These are phyloP conservation scores for Actinomucor elegans DNA, from an alignment of 371 early-diverging fungal species.

Conservation along the genomic window DNA sequence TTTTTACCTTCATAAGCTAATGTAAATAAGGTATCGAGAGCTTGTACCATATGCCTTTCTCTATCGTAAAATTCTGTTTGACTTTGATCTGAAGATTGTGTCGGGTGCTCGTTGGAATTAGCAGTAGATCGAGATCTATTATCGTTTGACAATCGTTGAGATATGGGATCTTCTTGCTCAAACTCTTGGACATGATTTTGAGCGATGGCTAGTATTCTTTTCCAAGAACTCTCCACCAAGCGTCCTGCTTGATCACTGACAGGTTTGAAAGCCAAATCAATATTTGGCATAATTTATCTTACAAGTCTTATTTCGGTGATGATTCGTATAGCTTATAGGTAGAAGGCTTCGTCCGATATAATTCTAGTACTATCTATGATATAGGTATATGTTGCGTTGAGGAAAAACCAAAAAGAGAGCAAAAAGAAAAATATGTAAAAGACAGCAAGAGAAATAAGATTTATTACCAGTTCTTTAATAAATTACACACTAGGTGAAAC, in stretches of 20 bases:
- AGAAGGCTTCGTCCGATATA: not conserved
- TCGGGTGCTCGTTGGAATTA: not conserved
- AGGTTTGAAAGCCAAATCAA: slow-evolving; percentile 19
- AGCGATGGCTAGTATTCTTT: slow-evolving; percentile 16
- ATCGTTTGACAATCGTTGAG: slow-evolving; percentile 1
- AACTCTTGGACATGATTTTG: slow-evolving; percentile 24
- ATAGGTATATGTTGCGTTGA: not conserved
- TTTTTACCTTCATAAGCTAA: slow-evolving; percentile 20
- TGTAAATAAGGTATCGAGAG: slow-evolving; percentile 22
- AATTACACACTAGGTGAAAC: slow-evolving; percentile 1
- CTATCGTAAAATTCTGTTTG: slow-evolving; percentile 20
- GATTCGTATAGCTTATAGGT: not conserved
- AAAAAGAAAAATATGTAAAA: not conserved
- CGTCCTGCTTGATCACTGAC: slow-evolving; percentile 20
- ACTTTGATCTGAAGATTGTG: slow-evolving; percentile 3
- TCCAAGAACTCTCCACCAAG: slow-evolving; percentile 22
- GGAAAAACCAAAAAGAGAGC: not conserved
- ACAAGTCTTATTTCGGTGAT: too few species aligned
- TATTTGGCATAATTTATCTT: slow-evolving; percentile 17
- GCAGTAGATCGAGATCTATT: slow-evolving; percentile 2
- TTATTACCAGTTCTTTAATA: not conserved
- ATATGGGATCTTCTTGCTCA: slow-evolving; percentile 3
- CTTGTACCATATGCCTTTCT: slow-evolving; percentile 25
- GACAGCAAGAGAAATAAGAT: not conserved
- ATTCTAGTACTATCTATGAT: not conserved